phyloP scores from a whole-genome alignment of 305 asterid genomes.

The Fraxinus ornus region DNA sequence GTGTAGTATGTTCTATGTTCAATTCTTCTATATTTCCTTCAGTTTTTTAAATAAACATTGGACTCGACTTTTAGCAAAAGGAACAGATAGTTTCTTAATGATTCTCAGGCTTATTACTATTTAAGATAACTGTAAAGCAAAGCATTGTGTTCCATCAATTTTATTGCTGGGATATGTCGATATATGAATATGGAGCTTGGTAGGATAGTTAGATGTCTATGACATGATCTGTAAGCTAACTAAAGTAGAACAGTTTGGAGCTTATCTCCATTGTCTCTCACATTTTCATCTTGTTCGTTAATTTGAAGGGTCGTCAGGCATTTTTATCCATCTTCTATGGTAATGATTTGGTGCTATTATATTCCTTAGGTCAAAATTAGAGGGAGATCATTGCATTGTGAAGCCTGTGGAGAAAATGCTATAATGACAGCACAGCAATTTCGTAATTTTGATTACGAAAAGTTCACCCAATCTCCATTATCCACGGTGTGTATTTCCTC shows the following conservation, averaged over 20 bases:
- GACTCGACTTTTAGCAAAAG: not conserved
- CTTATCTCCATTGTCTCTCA: not conserved
- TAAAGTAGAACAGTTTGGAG: not conserved
- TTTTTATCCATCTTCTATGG: not conserved
- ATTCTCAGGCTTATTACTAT: not conserved
- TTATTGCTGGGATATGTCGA: not conserved
- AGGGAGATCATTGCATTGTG: slow-evolving; percentile 79
- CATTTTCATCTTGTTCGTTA: not conserved
- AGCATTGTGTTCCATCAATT: not conserved
- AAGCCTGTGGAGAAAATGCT: slow-evolving; percentile 74
- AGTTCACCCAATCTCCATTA: slow-evolving; percentile 69
- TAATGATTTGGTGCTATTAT: slow-evolving; percentile 13
- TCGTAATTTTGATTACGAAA: slow-evolving; percentile 52
- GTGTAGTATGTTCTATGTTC: slow-evolving; percentile 52
- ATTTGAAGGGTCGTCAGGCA: not conserved
- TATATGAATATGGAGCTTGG: not conserved
- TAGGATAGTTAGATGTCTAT: not conserved
- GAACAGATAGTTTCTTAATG: not conserved
- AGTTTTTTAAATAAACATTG: not conserved
- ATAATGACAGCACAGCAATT: slow-evolving; percentile 50
- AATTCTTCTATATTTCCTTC: not conserved
- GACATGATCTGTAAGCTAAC: not conserved
- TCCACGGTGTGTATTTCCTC: slow-evolving; percentile 51
- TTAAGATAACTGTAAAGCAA: not conserved
- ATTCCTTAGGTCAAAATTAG: slow-evolving; percentile 71